phyloP scores from a whole-genome alignment of 148 eudicot species.

The Silene uniflora region DNA sequence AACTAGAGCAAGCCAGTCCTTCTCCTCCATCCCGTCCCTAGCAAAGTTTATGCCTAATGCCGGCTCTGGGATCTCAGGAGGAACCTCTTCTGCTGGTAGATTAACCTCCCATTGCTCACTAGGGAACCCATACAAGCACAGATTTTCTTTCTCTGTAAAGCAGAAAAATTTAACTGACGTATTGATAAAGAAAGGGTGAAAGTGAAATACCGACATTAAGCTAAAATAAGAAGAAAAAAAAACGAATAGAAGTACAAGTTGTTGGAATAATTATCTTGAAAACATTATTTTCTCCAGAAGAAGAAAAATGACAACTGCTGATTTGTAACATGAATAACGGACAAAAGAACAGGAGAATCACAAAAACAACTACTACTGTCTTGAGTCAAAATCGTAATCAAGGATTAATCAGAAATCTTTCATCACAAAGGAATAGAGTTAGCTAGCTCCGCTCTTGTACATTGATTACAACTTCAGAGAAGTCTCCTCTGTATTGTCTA shows the following conservation, averaged over 20 bases:
- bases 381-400: too few relatives aligned
- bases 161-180: conserved; percentile 16
- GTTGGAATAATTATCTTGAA: too few relatives aligned
- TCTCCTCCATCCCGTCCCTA: conserved; percentile 84
- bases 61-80: conserved; percentile 93
- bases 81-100: conserved; percentile 90
- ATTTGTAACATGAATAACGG: too few relatives aligned
- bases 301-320: too few relatives aligned
- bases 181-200: background rate
- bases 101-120: conserved; percentile 91
- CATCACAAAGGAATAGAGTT: background rate
- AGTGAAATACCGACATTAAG: background rate
- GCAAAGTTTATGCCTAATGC: conserved; percentile 94
- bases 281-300: too few relatives aligned
- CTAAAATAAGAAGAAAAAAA: background rate
- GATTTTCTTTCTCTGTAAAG: conserved; percentile 75
- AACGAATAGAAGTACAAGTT: background rate
- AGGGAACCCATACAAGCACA: conserved; percentile 86
- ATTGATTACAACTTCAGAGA: background rate
- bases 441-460: background rate
- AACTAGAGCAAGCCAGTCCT: conserved; percentile 86
- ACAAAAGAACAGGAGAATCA: too few relatives aligned
- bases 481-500: background rate
- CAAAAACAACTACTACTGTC: too few relatives aligned
- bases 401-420: background rate